These are phyloP conservation scores for Spergularia azorica DNA, from an alignment of 179 eudicot genomes.

Conservation along the genomic window DNA sequence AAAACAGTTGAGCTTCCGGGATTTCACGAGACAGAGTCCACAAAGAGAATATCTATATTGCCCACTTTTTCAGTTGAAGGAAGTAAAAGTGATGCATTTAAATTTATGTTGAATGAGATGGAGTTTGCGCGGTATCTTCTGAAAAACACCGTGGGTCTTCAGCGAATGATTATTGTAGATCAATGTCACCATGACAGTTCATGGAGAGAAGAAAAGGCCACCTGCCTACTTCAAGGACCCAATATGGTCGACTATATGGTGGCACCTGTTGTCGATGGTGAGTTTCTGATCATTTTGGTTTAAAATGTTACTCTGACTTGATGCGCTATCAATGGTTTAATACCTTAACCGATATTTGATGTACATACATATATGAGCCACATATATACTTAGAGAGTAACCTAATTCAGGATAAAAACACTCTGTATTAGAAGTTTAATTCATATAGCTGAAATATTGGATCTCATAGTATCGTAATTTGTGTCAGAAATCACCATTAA, in stretches of 20 bases:
- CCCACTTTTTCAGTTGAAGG: conserved; percentile 15
- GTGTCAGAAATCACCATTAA: conserved; percentile 42
- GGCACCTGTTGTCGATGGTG: neutral
- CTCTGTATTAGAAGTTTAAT: too few relatives aligned
- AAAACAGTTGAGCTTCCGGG: neutral
- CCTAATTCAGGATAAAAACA: too few relatives aligned
- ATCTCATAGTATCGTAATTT: conserved; percentile 30
- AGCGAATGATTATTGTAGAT: conserved; percentile 8
- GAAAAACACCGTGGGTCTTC: conserved; percentile 8
- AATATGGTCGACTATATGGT: neutral
- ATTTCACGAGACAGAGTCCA: neutral
- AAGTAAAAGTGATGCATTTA: conserved; percentile 7
- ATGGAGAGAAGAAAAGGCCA: neutral
- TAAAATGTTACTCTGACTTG: too few relatives aligned
- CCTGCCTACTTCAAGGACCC: neutral
- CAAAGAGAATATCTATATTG: neutral
- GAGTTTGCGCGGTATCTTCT: conserved; percentile 11
- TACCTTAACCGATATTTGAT: too few relatives aligned
- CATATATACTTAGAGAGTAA: neutral
- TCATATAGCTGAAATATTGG: conserved; percentile 1
- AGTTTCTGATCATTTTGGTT: too few relatives aligned
- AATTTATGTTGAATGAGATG: neutral
- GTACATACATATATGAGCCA: too few relatives aligned
- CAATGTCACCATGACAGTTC: neutral
- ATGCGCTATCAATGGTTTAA: too few relatives aligned